Percentiles rank a stretch among this genome's conserved stretches.
These are phyloP conservation scores for Anisogramma anomala DNA, from an alignment of 2,329 filamentous ascomycete species.

Conservation along the genomic window DNA sequence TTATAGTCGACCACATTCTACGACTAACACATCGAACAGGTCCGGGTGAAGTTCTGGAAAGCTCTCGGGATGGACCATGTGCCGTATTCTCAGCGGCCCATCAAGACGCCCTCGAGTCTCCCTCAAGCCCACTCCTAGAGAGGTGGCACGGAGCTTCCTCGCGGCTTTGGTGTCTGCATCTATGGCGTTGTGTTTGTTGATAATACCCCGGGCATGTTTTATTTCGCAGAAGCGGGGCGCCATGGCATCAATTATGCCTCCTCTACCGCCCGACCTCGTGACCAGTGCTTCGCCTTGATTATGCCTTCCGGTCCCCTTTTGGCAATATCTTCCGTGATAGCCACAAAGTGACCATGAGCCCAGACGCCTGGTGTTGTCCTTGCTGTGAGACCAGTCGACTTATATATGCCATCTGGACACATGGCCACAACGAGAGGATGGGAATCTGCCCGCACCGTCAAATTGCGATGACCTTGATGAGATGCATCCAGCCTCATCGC, in stretches of 20 bases:
- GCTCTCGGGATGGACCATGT: conserved; percentile 11
- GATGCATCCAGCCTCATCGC: conserved; percentile 11
- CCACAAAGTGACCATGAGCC: too few species aligned
- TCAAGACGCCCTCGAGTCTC: background rate
- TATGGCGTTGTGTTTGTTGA: conserved; percentile 8
- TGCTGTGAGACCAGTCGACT: too few species aligned
- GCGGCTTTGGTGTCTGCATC: conserved; percentile 1
- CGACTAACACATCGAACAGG: conserved; percentile 11
- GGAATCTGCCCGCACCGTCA: too few species aligned
- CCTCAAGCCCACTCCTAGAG: background rate
- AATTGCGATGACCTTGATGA: too few species aligned
- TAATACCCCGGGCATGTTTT: conserved; percentile 10
- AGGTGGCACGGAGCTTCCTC: background rate
- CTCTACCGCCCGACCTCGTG: background rate
- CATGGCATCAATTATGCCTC: background rate
- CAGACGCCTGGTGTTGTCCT: too few species aligned
- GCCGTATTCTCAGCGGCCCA: conserved; percentile 1
- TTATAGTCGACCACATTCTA: background rate
- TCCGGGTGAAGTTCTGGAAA: conserved; percentile 19
- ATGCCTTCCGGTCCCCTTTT: background rate
- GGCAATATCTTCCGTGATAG: too few species aligned
- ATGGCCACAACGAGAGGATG: too few species aligned
- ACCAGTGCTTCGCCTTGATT: background rate
- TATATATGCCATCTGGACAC: too few species aligned
- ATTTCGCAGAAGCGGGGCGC: background rate